Evolutionary conservation across 2,329 filamentous ascomycete species (phyloP), one percentile per base, ranked within the genome.

Genomic region (Colletotrichum higginsianum): DNA sequence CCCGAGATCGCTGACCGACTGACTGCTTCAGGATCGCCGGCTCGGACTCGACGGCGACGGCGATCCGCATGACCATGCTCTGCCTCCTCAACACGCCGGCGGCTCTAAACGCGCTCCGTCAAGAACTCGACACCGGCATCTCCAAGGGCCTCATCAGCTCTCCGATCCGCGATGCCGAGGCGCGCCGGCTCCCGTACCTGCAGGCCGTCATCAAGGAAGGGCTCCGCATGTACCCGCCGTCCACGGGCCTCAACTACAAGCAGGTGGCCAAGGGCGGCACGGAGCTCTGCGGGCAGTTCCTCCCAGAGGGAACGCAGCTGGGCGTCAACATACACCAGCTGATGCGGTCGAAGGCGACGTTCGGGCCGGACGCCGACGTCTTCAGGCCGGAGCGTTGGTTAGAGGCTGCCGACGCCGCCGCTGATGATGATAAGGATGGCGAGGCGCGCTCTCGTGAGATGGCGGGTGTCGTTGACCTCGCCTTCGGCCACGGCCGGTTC

Each of bases 121-220:
- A 73, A 0, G 89, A 91, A 73, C 83, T 90, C 18, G 83, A 87
- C 58, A 57, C 75, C 0, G 78, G 77, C 1, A 71, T 75, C 0
- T 2, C 26, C 0, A 30, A 49, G 57, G 18, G 74, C 71, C 12
- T 74, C 0, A 58, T 73, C 50, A 68, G 63, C 16, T 66, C 74
- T 2, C 78, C 78, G 13, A 77, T 79, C 67, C 76, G 72, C 7
- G 80, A 84, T 49, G 73, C 77, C 1, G 81, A 86, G 72, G 81
- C 78, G 35, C 79, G 74, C 42, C 76, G 75, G 16, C 77, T 82
- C 21, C 79, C 78, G 16, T 86, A 88, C 75, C 82, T 90, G 4
- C 81, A 86, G 47, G 87, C 87, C 3, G 84, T 87, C 3, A 81
- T 90, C 18, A 85, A 83, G 23, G 89, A 91, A 76, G 83, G 84